Conservation (phyloP, 257 asterid species). For the Gardenia jasminoides region DNA sequence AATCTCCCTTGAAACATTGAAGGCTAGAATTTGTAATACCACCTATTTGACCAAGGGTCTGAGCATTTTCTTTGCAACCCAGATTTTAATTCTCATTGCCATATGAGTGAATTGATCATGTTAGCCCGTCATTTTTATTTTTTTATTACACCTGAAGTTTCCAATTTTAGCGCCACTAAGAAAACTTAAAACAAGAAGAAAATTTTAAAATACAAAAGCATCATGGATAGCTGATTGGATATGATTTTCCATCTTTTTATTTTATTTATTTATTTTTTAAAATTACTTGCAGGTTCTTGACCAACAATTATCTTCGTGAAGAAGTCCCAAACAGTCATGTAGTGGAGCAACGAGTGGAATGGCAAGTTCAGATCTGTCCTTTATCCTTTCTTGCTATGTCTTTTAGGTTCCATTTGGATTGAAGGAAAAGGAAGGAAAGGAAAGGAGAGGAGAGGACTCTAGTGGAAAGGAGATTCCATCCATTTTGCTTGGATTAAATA, state of each 20-base stretch:
- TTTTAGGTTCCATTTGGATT: background rate
- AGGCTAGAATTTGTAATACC: background rate
- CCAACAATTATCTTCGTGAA: slow-evolving; percentile 97
- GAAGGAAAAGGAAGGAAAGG: too few relatives aligned
- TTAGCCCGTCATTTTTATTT: background rate
- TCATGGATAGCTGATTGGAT: slow-evolving; percentile 1
- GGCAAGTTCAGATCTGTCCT: slow-evolving; percentile 55
- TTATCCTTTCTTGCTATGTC: slow-evolving; percentile 6
- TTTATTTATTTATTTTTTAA: slow-evolving; percentile 12
- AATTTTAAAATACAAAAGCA: background rate
- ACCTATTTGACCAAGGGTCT: background rate
- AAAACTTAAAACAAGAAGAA: background rate
- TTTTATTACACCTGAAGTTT: background rate
- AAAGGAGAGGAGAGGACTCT: too few relatives aligned
- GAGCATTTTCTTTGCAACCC: background rate
- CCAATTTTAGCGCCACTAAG: background rate
- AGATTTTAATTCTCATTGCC: background rate
- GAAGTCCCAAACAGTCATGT: slow-evolving; percentile 94
- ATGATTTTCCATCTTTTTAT: background rate
- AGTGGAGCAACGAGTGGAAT: slow-evolving; percentile 97
- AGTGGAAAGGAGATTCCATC: too few relatives aligned
- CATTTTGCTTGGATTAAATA: too few relatives aligned
- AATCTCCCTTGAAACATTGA: background rate
- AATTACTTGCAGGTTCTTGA: slow-evolving; percentile 60
- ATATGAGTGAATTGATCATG: background rate